Conservation (phyloP, 1,284 basidiomycete genomes). For the Naganishia sp. region DNA sequence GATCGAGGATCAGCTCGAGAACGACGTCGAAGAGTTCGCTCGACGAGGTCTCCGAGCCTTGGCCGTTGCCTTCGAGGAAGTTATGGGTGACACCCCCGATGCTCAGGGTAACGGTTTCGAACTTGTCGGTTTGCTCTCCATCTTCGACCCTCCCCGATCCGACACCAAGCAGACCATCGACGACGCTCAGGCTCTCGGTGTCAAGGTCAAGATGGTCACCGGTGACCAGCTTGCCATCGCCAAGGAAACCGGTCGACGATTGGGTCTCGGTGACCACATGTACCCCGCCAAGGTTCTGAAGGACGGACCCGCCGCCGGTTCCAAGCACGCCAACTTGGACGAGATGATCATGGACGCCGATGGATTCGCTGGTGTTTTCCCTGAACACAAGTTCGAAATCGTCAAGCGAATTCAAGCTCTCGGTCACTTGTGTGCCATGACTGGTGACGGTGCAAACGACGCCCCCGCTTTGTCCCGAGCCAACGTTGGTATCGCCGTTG, state of each 20-base stretch:
- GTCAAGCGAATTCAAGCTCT: conserved; percentile 93
- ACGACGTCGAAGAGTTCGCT: conserved; percentile 94
- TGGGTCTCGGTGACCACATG: conserved; percentile 95
- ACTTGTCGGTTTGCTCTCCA: conserved; percentile 92
- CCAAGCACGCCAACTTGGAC: conserved; percentile 76
- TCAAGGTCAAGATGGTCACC: conserved; percentile 99
- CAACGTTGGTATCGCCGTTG: conserved; percentile 96
- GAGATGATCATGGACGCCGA: conserved; percentile 74
- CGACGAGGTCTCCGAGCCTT: conserved; percentile 95
- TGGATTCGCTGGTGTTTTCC: conserved; percentile 90
- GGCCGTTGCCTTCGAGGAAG: conserved; percentile 92
- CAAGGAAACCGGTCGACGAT: conserved; percentile 97
- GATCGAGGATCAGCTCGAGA: conserved; percentile 85
- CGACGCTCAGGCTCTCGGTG: conserved; percentile 91
- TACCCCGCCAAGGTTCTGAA: conserved; percentile 93
- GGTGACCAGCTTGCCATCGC: conserved; percentile 99
- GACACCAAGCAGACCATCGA: conserved; percentile 99
- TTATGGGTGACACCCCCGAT: conserved; percentile 65
- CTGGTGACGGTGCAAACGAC: conserved; percentile 96
- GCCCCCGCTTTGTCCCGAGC: conserved; percentile 90
- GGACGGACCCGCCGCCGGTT: conserved; percentile 77
- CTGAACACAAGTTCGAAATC: conserved; percentile 90
- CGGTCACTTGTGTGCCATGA: conserved; percentile 85
- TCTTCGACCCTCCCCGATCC: conserved; percentile 96
- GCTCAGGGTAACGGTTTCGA: conserved; percentile 86